Evolutionary conservation across 192 early-diverging fungal genomes (phyloP), one percentile per base, ranked within the genome.

Genomic region (Coemansia javaensis): DNA sequence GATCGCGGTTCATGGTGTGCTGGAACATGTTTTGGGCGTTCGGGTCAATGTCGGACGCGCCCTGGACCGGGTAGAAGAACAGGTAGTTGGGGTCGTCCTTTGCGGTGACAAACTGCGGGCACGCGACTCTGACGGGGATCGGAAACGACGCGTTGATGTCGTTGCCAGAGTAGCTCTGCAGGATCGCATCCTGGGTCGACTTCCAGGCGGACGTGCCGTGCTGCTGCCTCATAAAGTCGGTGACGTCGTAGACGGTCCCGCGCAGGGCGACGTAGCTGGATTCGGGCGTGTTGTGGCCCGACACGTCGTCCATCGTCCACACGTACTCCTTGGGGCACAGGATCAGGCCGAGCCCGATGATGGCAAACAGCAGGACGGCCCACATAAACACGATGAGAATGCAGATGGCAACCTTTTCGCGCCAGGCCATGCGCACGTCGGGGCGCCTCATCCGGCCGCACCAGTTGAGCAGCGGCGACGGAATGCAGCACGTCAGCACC

Each of bases 391-490:
- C 83, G 40, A 97, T 93, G 53, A 95, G 52, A 15, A 89, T 64
- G 63, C 90, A 91, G 18, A 97, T 76, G 1, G 84, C 79, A 6
- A 89, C 66, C 65, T 97, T 97, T 67, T 97, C 94, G 38, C 93
- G 77, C 90, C 90, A 97, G 7, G 93, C 93, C 90, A 93, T 93
- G 36, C 81, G 88, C 42, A 97, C 82, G 67, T 97, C 91, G 20
- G 85, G 79, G 15, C 91, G 83, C 54, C 84, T 89, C 89, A 96
- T 90, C 14, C 56, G 54, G 1, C 65, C 65, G 25, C 56, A 60
- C 23, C 53, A 7, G 21, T 21, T 39, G 13, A 67, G 30, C 5
- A 60, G 24, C 17, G 65, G 65, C 24, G 65, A 51, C 6, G 65
- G 65, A 16, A 60, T 42, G 47, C 65, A 67, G 27, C 30, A 67